These are phyloP conservation scores for Podospora australis DNA, from an alignment of 495 filamentous ascomycete genomes.

Conservation along the genomic window DNA sequence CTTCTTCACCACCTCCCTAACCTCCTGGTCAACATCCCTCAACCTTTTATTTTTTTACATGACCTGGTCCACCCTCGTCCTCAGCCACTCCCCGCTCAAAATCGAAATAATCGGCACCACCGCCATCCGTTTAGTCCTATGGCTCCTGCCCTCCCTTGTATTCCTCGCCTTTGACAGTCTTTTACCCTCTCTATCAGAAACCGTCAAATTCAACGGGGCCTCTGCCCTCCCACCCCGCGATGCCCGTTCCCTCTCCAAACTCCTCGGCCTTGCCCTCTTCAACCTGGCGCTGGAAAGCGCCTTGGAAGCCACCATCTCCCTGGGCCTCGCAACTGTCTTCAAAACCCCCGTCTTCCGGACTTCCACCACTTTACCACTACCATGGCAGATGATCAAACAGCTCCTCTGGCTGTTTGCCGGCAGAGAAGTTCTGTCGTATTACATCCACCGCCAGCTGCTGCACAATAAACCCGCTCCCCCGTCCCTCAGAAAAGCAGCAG, in stretches of 20 bases:
- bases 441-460: constrained; percentile 64
- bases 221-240: constrained; percentile 55
- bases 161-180: constrained; percentile 69
- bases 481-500: neutral
- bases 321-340: constrained; percentile 24
- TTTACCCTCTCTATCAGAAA: constrained; percentile 57
- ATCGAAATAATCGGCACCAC: constrained; percentile 69
- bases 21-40: constrained; percentile 68
- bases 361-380: constrained; percentile 36
- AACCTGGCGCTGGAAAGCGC: constrained; percentile 58
- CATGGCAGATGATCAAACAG: constrained; percentile 52
- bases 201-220: constrained; percentile 64
- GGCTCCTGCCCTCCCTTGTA: constrained; percentile 62
- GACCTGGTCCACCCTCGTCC: constrained; percentile 79
- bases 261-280: constrained; percentile 50
- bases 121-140: constrained; percentile 63
- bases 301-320: constrained; percentile 48
- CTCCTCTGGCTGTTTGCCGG: constrained; percentile 55
- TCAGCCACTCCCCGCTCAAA: constrained; percentile 66
- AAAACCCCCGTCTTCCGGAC: constrained; percentile 36
- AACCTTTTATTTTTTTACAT: constrained; percentile 87
- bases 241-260: constrained; percentile 30
- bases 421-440: constrained; percentile 59
- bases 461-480: constrained; percentile 41
- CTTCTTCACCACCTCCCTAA: constrained; percentile 47